A percentile compares a stretch with the other conserved stretches of the same genome.
These are phyloP conservation scores for Tricharina praecox DNA, from an alignment of 495 filamentous ascomycete species.

Conservation along the genomic window DNA sequence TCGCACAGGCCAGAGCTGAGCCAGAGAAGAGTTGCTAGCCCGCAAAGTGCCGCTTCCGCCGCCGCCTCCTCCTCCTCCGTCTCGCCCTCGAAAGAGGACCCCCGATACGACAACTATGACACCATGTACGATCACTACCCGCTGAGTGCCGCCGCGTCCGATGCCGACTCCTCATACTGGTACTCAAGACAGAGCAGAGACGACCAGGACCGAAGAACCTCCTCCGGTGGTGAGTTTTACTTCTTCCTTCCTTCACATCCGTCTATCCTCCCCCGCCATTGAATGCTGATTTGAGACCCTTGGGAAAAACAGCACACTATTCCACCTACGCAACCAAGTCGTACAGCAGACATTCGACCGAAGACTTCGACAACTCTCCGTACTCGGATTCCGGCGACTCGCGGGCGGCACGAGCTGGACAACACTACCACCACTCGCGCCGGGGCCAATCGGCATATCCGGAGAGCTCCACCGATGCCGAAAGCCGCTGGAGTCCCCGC, in stretches of 20 bases:
- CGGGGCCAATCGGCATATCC: background rate
- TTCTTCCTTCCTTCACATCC: too few relatives aligned
- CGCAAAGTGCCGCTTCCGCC: background rate
- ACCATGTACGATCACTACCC: background rate
- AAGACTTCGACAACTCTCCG: background rate
- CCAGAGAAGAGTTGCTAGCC: background rate
- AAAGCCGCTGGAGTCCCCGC: background rate
- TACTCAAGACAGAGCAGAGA: background rate
- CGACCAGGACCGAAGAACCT: background rate
- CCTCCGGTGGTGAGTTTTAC: background rate
- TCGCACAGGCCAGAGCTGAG: background rate
- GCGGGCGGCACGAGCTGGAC: background rate
- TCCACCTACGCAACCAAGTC: background rate
- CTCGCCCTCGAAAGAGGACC: background rate
- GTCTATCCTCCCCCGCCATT: background rate
- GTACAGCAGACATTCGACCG: background rate
- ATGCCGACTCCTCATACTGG: background rate
- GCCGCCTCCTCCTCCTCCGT: too few relatives aligned
- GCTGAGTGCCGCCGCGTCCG: background rate
- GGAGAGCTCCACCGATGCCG: background rate
- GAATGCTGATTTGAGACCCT: background rate
- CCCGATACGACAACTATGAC: background rate
- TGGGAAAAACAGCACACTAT: background rate
- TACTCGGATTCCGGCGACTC: constrained; percentile 1
- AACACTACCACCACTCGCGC: background rate